Evolutionary conservation across 768 basidiomycete species (phyloP).

Genomic region (Galerina marginata): DNA sequence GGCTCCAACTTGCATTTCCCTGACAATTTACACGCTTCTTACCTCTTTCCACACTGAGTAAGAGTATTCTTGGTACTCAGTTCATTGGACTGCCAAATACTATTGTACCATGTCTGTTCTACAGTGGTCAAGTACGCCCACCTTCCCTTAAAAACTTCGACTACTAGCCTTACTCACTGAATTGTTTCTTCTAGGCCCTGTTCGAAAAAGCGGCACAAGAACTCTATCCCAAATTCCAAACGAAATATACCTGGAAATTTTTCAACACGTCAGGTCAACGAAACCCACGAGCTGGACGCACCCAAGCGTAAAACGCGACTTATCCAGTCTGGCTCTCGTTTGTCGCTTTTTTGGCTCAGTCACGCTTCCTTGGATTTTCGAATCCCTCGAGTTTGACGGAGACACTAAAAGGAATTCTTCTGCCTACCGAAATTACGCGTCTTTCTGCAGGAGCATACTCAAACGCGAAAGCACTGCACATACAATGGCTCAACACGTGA

Average conservation of each 20-base stretch:
- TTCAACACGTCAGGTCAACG: not conserved
- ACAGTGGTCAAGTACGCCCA: not conserved
- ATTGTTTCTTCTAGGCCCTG: not conserved
- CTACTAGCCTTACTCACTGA: not conserved
- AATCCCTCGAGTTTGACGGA: not conserved
- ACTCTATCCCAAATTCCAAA: constrained; percentile 1
- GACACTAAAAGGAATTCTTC: not conserved
- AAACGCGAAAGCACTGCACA: constrained; percentile 1
- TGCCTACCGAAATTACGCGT: not conserved
- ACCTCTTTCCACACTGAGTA: too few species aligned
- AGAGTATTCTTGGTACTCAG: too few species aligned
- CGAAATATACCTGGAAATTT: constrained; percentile 12
- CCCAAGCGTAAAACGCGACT: not conserved
- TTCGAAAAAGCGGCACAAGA: not conserved
- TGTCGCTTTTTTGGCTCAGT: constrained; percentile 4
- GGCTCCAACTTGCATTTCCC: too few species aligned
- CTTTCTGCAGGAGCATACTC: constrained; percentile 17
- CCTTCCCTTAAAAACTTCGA: too few species aligned
- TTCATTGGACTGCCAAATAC: too few species aligned
- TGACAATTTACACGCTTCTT: too few species aligned
- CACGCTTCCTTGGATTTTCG: not conserved
- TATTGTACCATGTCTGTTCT: not conserved
- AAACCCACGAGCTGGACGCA: not conserved
- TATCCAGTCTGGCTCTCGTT: not conserved
- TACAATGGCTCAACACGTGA: constrained; percentile 8